Evolutionary conservation across 306 rosid genomes (phyloP).

Genomic region (Cicer arietinum): DNA sequence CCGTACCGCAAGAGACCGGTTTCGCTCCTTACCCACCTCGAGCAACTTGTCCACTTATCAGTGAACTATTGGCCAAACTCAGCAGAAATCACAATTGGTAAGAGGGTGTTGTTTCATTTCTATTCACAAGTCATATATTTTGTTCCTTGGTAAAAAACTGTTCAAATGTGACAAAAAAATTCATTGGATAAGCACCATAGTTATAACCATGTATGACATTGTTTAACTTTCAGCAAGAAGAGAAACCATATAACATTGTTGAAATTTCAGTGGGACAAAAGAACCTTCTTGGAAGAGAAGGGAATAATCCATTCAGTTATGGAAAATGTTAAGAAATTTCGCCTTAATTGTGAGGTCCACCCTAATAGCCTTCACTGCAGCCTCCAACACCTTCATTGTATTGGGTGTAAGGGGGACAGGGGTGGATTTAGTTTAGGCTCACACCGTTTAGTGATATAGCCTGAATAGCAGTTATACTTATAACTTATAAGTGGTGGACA

Average conservation of each 20-base stretch:
- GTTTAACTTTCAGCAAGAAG: neutral
- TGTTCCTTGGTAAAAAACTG: constrained; percentile 27
- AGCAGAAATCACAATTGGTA: neutral
- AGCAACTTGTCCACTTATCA: too few relatives aligned
- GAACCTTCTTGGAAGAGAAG: constrained; percentile 9
- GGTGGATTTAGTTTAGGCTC: too few relatives aligned
- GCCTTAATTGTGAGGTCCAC: neutral
- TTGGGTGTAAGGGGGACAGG: too few relatives aligned
- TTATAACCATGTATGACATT: neutral
- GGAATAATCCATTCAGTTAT: neutral
- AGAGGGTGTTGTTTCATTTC: constrained; percentile 20
- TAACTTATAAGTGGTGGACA: too few relatives aligned
- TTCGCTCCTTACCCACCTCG: too few relatives aligned
- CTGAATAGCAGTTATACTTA: too few relatives aligned
- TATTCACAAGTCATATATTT: neutral
- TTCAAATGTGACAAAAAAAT: constrained; percentile 11
- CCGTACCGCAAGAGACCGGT: too few relatives aligned
- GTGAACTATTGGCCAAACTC: too few relatives aligned
- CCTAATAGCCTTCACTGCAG: neutral
- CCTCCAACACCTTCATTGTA: neutral
- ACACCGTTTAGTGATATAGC: too few relatives aligned
- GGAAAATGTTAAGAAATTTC: neutral
- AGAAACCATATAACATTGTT: neutral
- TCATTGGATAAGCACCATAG: neutral
- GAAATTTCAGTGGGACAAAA: neutral